Evolutionary conservation across 768 basidiomycete genomes (phyloP), one percentile per base, ranked within the genome.

Genomic region (Exsudoporus frostii): DNA sequence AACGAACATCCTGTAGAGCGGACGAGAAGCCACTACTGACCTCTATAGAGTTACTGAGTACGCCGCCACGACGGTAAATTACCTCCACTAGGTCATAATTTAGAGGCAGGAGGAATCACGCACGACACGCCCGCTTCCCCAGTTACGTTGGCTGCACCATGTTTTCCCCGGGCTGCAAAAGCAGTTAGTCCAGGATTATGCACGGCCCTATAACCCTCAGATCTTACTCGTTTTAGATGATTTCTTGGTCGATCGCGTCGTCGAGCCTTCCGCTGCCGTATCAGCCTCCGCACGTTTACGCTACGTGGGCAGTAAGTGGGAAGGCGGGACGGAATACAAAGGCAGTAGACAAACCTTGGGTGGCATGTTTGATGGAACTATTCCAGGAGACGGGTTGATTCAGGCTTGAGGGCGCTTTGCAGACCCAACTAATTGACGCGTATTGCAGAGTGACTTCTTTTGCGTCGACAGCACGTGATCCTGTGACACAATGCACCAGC

Each of bases 241-340:
- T 55, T 74, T 77, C 48, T 74, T 77, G 33, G 77, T 78, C 32
- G 73, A 62, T 66, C 79, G 77, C 61, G 79, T 70, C 56, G 74
- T 56, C 32, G 74, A 40, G 17, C 66, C 63, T 52, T 60, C 66
- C 34, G 27, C 30, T 27, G 58, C 5, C 33, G 66, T 68, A 62
- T 61, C 50, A 36, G 76, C 76, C 29, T 77, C 78, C 22, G 69
- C 68, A 68, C 79, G 83, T 74, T 87, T 88, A 58, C 86, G 74
- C 86, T 88, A 62, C 25, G 6, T 14, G 37, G 10, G 8, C 7
- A 19, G 36, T 63, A 38, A 52, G 67, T 62, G 48, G 61, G 64
- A 39, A 51, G 27, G 6, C 11, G 42, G 29, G 32, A 10, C n/a
- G 8, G 11, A 65, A 38, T 13, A 27, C 10, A 15, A 41, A 39